phyloP scores from a whole-genome alignment of 1,284 basidiomycete species.

The Ustilago nuda region DNA sequence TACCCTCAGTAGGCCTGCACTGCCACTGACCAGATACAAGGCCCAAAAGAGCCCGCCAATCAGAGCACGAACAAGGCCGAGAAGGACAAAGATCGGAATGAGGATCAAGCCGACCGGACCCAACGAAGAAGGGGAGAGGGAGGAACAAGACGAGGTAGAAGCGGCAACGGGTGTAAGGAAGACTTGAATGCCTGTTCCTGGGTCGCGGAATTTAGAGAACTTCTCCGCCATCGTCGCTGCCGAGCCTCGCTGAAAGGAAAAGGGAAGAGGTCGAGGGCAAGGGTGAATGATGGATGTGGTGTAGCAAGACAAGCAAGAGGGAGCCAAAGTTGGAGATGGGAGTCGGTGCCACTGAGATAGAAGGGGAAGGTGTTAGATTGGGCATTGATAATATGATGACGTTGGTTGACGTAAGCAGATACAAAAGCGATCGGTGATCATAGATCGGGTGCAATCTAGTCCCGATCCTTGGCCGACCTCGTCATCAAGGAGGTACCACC shows the following conservation, averaged over 20 bases:
- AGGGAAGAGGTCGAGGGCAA: neutral
- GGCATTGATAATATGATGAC: no score
- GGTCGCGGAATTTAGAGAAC: conserved; percentile 50
- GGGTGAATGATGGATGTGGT: neutral
- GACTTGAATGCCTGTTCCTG: conserved; percentile 55
- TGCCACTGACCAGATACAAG: conserved; percentile 2
- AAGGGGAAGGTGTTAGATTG: no score
- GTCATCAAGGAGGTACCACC: no score
- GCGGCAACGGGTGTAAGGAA: conserved; percentile 48
- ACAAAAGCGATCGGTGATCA: no score
- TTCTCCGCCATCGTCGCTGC: conserved; percentile 46
- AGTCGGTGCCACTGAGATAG: no score
- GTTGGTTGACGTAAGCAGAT: no score
- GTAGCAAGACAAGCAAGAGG: neutral
- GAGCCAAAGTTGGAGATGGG: no score
- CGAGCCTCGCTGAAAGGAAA: neutral
- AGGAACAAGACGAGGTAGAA: conserved; percentile 4
- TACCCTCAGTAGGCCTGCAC: conserved; percentile 1
- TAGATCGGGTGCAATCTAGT: no score
- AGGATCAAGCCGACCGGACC: neutral
- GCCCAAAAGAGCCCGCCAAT: conserved; percentile 18
- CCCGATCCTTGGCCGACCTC: no score
- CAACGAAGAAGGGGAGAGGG: neutral
- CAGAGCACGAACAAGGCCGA: conserved; percentile 18
- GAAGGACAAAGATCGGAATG: conserved; percentile 27